A percentile compares a stretch with the other conserved stretches of the same genome.
These are phyloP conservation scores for Psilocybe cyanescens DNA, from an alignment of 768 basidiomycete species.

Conservation along the genomic window DNA sequence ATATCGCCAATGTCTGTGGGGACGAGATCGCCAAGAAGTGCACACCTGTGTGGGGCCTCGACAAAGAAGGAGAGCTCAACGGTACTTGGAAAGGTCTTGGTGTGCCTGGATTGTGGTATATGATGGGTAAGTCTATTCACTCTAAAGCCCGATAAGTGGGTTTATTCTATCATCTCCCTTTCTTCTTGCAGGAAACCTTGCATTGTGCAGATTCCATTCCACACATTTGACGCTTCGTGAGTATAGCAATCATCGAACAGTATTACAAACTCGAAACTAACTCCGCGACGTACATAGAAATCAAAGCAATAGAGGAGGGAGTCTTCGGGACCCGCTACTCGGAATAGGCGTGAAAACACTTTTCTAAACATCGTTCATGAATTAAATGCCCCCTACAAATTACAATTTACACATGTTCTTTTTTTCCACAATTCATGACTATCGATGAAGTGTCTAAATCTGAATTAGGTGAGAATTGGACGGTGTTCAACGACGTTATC, in stretches of 20 bases:
- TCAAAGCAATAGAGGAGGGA: conserved; percentile 57
- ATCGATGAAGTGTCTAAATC: not conserved
- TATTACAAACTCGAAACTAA: not conserved
- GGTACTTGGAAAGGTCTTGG: conserved; percentile 56
- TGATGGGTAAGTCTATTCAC: conserved; percentile 49
- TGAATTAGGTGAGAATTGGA: not conserved
- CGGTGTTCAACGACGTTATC: not conserved
- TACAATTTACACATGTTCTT: no score
- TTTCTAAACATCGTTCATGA: not conserved
- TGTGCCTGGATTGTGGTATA: conserved; percentile 58
- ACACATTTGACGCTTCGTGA: conserved; percentile 66
- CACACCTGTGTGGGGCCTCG: conserved; percentile 67
- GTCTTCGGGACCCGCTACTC: not conserved
- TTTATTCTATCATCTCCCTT: not conserved
- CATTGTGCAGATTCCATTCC: conserved; percentile 60
- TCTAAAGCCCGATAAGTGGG: not conserved
- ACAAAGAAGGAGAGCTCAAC: conserved; percentile 66
- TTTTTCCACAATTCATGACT: no score
- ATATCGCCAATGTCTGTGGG: conserved; percentile 48
- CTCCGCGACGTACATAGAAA: conserved; percentile 41
- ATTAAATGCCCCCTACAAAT: no score
- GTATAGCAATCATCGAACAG: conserved; percentile 28
- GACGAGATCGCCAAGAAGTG: conserved; percentile 47
- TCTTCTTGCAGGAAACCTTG: conserved; percentile 44
- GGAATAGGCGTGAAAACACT: not conserved